A percentile compares a stretch with the other conserved stretches of the same genome.
These are phyloP conservation scores for Strobilomyces dryophilus DNA, from an alignment of 768 basidiomycete genomes.

Conservation along the genomic window DNA sequence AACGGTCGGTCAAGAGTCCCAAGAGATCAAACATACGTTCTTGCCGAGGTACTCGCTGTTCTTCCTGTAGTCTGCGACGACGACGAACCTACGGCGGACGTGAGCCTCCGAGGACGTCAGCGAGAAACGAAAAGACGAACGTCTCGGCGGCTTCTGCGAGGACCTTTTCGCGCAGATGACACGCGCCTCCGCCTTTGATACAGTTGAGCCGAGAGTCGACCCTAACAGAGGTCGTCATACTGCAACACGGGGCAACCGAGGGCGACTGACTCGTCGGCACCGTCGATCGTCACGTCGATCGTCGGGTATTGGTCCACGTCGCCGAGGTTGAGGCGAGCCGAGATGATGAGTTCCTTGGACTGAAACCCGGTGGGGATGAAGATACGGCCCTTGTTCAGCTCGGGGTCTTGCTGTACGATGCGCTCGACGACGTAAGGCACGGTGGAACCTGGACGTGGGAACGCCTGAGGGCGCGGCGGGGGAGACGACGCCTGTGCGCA, in stretches of 20 bases:
- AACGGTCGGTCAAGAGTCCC: too few species aligned
- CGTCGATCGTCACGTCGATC: slow-evolving; percentile 97
- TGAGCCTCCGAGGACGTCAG: slow-evolving; percentile 33
- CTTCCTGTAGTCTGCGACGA: slow-evolving; percentile 97
- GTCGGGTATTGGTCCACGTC: slow-evolving; percentile 86
- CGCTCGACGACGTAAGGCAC: slow-evolving; percentile 97
- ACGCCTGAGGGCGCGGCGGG: slow-evolving; percentile 1
- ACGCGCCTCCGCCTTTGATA: slow-evolving; percentile 97
- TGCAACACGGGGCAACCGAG: neutral
- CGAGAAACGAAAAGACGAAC: slow-evolving; percentile 31
- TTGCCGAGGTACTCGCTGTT: slow-evolving; percentile 80
- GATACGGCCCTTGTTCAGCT: slow-evolving; percentile 72
- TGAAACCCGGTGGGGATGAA: slow-evolving; percentile 97
- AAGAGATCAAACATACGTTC: slow-evolving; percentile 49
- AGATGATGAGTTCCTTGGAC: slow-evolving; percentile 91
- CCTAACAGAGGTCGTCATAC: slow-evolving; percentile 37
- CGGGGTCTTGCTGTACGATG: slow-evolving; percentile 77
- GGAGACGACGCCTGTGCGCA: slow-evolving; percentile 22
- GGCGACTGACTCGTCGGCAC: slow-evolving; percentile 83
- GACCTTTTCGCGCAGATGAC: slow-evolving; percentile 95
- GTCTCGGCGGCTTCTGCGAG: slow-evolving; percentile 93
- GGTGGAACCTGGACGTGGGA: slow-evolving; percentile 60
- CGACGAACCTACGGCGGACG: slow-evolving; percentile 61
- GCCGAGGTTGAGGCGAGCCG: slow-evolving; percentile 69
- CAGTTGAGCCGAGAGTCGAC: slow-evolving; percentile 85